Base-by-base conservation (phyloP, 139 green algal genomes). In the Chlorella sp. region DNA sequence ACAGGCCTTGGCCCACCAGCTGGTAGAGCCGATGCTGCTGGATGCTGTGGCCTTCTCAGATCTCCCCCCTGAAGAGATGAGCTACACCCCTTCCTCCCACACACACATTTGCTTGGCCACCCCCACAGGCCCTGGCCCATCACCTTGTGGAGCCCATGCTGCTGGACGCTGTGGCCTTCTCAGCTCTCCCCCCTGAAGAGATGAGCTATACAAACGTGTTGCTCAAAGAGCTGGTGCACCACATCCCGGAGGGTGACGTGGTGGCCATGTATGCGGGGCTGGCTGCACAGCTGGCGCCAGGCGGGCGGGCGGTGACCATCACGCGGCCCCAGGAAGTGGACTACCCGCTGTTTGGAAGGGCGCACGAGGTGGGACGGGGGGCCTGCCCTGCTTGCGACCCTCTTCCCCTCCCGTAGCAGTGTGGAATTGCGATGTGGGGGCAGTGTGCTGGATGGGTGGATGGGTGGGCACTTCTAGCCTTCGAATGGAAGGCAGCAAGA, bases 171-270 rank as follows among this genome's bases (percentile, higher is more conserved):
- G 71, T 89, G n/a, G 42, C 76, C 5, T 89, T 89, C 71, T 42
- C 71, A 32, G 3, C 14, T n/a, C 69, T 89, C 40, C 71, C 85
- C 0, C 71, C 85, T 0, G 11, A 34, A 14, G 22, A 61, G 37
- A 82, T 89, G 85, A 30, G 71, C 40, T 89, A 89, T 71, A 89
- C 42, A 71, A 71, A 89, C 42, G 85, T 89, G 32, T 71, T 89
- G 85, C 85, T 89, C 18, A 89, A 89, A 71, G 85, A 89, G 85
- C 69, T 89, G 85, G 85, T 89, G 85, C 85, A 89, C 85, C 85
- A 89, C 85, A 88, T 88, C 42, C 85, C 85, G 0, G 85, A 26
- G 24, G 64, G 24, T 26, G 18, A 82, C 26, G 66, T 85, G 28
- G 66, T 68, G 2, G 66, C 66, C 3, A 24, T 88, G 28, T 88